Evolutionary conservation across 306 rosid genomes (phyloP), one percentile per base, ranked within the genome.

Genomic region (Medicago lupulina): DNA sequence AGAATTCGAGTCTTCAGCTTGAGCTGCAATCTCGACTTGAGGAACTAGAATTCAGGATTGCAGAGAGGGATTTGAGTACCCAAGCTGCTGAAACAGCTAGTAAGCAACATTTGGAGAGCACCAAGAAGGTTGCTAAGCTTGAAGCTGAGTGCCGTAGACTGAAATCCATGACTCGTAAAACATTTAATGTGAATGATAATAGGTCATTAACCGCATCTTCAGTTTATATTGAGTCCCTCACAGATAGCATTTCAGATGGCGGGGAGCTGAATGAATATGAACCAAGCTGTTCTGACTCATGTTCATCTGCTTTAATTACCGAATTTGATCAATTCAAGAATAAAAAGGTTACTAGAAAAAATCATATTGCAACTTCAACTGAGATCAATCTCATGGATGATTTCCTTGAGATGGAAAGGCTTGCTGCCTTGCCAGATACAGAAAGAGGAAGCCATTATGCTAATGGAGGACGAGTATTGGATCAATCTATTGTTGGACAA

Each of bases 341-440:
- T 8, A 79, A 71, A 47, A 88, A 79, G 78, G 44, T 67, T 43
- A 25, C 23, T 19, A 82, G 76, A 49, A 82, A 80, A 72, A 78
- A 51, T 59, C 67, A 15, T 47, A 78, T 59, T 74, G 89, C 51
- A 50, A 84, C 90, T 79, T 83, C 90, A 13, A 75, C 54, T 8
- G 93, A 87, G 72, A 89, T 92, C 85, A 77, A 84, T 81, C 90
- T 90, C 90, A 90, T 92, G 97, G 97, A 92, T 74, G 97, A 92
- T 80, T 92, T 92, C 80, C 92, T 90, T 64, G 97, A 92, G 85
- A 92, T 92, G 97, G 97, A 92, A 81, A 88, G 74, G 82, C 87
- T 92, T 63, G 96, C 84, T 69, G 89, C 96, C 34, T 80, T 85
- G 75, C 88, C 88, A 9, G 89, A 79, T 65, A 25, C 49, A 55